Percentiles rank a stretch among this genome's conserved stretches.
Conservation (phyloP, 2,329 filamentous ascomycete species). For the Botryosphaeria agaves region DNA sequence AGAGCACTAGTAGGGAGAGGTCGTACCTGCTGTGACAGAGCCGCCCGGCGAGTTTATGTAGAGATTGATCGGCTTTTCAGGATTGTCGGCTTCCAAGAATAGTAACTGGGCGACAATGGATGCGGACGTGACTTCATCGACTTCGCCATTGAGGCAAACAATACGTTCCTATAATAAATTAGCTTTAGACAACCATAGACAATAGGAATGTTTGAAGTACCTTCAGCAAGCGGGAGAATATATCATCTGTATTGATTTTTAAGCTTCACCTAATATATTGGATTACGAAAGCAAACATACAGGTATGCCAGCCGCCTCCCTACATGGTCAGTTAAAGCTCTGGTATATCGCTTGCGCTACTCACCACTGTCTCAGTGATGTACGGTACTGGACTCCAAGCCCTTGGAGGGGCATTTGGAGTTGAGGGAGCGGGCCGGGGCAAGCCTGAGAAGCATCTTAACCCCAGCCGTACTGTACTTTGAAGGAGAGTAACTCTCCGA, state of each 20-base stretch:
- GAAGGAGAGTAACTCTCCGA: too few species aligned
- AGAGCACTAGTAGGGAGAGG: background rate
- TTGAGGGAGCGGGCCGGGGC: constrained; percentile 8
- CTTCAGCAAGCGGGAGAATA: constrained; percentile 29
- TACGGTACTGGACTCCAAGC: constrained; percentile 30
- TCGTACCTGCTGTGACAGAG: constrained; percentile 60
- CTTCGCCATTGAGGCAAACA: constrained; percentile 78
- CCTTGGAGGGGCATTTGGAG: constrained; percentile 10
- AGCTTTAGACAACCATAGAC: constrained; percentile 1
- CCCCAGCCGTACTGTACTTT: too few species aligned
- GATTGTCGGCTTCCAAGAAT: constrained; percentile 93
- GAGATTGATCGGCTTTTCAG: constrained; percentile 85
- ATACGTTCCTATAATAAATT: constrained; percentile 70
- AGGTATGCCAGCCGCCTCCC: constrained; percentile 34
- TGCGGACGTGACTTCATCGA: constrained; percentile 82
- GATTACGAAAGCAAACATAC: constrained; percentile 7
- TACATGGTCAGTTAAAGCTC: constrained; percentile 16
- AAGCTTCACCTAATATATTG: background rate
- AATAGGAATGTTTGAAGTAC: constrained; percentile 1
- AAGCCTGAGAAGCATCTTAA: constrained; percentile 3
- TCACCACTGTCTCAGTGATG: constrained; percentile 31
- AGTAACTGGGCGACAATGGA: constrained; percentile 89
- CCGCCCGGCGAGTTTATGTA: constrained; percentile 97
- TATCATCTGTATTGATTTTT: constrained; percentile 16
- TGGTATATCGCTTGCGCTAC: constrained; percentile 4